Evolutionary conservation across 2,329 filamentous ascomycete species (phyloP), one percentile per base, ranked within the genome.

Genomic region (Fusarium newnesense): DNA sequence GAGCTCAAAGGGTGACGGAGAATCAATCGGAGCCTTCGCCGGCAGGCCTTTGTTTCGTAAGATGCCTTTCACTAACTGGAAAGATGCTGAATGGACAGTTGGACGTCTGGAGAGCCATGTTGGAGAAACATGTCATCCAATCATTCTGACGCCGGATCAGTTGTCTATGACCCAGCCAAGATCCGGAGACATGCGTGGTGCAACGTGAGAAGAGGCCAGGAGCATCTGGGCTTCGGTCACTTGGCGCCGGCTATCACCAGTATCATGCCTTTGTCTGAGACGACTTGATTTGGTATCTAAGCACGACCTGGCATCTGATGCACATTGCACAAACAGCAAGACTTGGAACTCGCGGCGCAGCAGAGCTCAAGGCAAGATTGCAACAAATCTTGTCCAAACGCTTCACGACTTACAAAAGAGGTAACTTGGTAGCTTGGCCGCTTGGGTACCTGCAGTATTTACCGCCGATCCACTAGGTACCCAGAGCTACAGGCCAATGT

Each of bases 81-180:
- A 36, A 54, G 34, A 24, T 47, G 46, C 34, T 70, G 42, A 59
- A 57, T 62, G 70, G 70, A 32, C 46, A 49, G 53, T 54, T 47
- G 53, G 46, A 46, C 37, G 40, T 73, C 57, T 56, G 42, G 64
- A 39, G 47, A 54, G 43, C 36, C 30, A 60, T 56, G 60, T 53
- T 49, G 28, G 39, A 40, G 44, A 56, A 49, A 40, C 39, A 68
- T 58, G 39, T 9, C 46, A 59, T 53, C 70, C 70, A 73, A 73
- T 70, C 70, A 75, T 74, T 74, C 60, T 42, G 26, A 59, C 44
- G 42, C 44, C 53, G 49, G 69, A 66, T 60, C 53, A 73, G 53
- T 59, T 72, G 64, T 73, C 69, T 63, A 63, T 74, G 74, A 72
- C 64, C 60, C 60, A 74, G 70, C 67, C 75, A 76, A 73, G 68